Evolutionary conservation across 352 stramenopile genomes (phyloP).

Genomic region (Discostella stelligera): DNA sequence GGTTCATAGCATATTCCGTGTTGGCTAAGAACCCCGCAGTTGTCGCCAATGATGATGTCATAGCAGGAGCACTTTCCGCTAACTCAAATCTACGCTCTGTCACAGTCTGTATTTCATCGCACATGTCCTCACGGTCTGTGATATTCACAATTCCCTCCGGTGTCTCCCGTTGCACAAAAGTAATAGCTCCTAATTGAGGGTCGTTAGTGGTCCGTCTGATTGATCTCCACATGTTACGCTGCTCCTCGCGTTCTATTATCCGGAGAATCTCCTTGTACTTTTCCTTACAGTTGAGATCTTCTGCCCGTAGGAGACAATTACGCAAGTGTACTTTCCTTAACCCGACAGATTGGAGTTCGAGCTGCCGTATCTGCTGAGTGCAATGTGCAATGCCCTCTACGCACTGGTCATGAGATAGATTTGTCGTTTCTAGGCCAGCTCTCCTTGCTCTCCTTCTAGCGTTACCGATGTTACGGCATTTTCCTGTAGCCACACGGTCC

Average conservation of each 20-base stretch:
- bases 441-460: not conserved
- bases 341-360: not conserved
- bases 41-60: not conserved
- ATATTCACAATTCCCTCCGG: not conserved
- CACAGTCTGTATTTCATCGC: slow-evolving; percentile 11
- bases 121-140: slow-evolving; percentile 6
- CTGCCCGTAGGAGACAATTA: not conserved
- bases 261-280: slow-evolving; percentile 2
- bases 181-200: too few species aligned
- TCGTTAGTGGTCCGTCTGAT: slow-evolving; percentile 1
- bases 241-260: not conserved
- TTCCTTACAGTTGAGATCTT: not conserved
- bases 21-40: slow-evolving; percentile 24
- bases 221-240: not conserved
- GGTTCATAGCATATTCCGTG: slow-evolving; percentile 8
- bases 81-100: slow-evolving; percentile 14
- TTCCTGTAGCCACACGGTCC: not conserved
- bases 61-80: slow-evolving; percentile 11
- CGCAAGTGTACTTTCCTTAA: not conserved
- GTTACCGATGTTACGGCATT: not conserved
- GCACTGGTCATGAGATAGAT: not conserved
- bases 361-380: not conserved
- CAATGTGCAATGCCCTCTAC: not conserved
- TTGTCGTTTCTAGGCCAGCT: not conserved
- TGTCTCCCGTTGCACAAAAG: not conserved